Base-by-base conservation (phyloP, 306 rosid genomes). In the Astragalus glycyphyllos region DNA sequence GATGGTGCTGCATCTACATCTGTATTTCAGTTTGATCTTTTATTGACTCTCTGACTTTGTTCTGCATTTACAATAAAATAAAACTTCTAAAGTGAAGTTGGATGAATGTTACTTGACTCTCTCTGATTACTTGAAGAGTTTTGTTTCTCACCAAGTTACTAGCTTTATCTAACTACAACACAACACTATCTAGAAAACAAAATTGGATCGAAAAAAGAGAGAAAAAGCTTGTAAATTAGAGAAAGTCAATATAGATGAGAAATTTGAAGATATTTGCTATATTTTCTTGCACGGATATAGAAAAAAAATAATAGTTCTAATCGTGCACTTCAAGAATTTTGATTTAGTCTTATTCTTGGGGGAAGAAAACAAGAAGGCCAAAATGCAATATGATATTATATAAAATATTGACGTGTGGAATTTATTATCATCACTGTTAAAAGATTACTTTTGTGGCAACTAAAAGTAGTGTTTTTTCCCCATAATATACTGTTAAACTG, bases 271-370 rank as follows among this genome's bases (percentile, higher is more conserved):
- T 62, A 5, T 42, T 2, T 68, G 57, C n/a, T 4, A 32, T 17
- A 9, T 11, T 45, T 47, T 80, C 64, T 69, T 63, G 26, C 50
- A 74, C 42, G 34, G 16, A 38, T 80, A 11, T 12, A 26, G 63
- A 34, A 17, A 54, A 10, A 32, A 17, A 54, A 41, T 31, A 12
- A 23, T 11, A 31, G 11, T 32, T 62, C 11, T 37, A 73, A 32
- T 69, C 71, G 69, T 78, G 65, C 56, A 69, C 83, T 78, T 75
- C 46, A 37, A 69, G 75, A 54, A 65, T 76, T 76, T 51, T 63
- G 53, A 71, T 45, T 5, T 13, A 50, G 44, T 54, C 74, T 75
- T 63, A 64, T 77, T 60, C 66, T 64, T 40, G 38, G 72, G 75
- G 84, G 65, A 46, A 5, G 8, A 41, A 34, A 46, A 13, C 16